Percentiles rank a stretch among this genome's conserved stretches.
phyloP scores from a whole-genome alignment of 257 asterid species.

The Gentiana straminea region DNA sequence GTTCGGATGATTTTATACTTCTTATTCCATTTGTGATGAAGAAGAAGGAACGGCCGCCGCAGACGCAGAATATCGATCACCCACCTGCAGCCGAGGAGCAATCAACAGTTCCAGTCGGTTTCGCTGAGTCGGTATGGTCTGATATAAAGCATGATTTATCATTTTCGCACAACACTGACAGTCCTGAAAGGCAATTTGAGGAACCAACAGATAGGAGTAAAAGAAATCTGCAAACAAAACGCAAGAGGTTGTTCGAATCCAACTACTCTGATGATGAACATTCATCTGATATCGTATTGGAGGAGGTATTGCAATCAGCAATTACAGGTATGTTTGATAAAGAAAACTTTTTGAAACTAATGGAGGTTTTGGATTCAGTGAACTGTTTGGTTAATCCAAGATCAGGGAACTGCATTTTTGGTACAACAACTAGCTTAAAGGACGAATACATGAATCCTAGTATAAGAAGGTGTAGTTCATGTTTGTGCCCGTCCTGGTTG shows the following conservation, averaged over 20 bases:
- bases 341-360: conserved; percentile 26
- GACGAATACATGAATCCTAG: conserved; percentile 21
- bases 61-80: conserved; percentile 23
- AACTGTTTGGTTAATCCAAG: conserved; percentile 48
- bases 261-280: conserved; percentile 16
- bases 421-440: conserved; percentile 21
- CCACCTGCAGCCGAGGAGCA: conserved; percentile 17
- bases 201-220: conserved; percentile 25
- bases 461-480: conserved; percentile 20
- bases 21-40: conserved; percentile 58
- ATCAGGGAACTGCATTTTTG: conserved; percentile 44
- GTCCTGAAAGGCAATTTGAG: conserved; percentile 16
- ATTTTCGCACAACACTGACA: conserved; percentile 22
- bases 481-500: conserved; percentile 72
- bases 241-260: conserved; percentile 18
- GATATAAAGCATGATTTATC: conserved; percentile 69
- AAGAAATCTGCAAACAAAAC: conserved; percentile 19
- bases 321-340: conserved; percentile 31
- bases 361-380: conserved; percentile 38
- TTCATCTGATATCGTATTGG: conserved; percentile 23
- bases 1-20: conserved; percentile 57
- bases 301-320: conserved; percentile 34
- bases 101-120: conserved; percentile 15
- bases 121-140: conserved; percentile 63
- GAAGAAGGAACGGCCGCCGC: conserved; percentile 45